These are phyloP conservation scores for Brasenia schreberi DNA, from an alignment of 164 flowering plant species.

Conservation along the genomic window DNA sequence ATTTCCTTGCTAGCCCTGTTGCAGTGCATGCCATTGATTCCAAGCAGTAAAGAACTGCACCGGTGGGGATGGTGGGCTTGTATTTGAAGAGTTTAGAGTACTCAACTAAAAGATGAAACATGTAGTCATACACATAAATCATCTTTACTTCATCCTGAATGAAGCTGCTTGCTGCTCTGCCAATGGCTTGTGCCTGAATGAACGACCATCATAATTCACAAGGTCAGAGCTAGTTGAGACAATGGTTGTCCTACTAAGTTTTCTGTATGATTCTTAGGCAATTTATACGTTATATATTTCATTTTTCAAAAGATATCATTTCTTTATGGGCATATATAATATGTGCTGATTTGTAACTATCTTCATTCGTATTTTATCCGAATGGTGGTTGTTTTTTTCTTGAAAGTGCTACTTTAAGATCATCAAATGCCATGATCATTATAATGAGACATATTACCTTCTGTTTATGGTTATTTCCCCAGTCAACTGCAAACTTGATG, in stretches of 20 bases:
- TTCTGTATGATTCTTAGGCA: too few relatives aligned
- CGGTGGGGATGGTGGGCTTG: conserved; percentile 28
- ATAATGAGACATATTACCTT: conserved; percentile 20
- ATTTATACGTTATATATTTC: neutral
- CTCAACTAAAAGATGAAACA: conserved; percentile 43
- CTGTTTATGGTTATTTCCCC: conserved; percentile 47
- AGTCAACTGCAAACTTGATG: conserved; percentile 57
- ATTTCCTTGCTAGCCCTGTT: conserved; percentile 18
- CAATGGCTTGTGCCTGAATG: conserved; percentile 38
- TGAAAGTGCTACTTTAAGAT: neutral
- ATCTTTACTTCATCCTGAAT: conserved; percentile 36
- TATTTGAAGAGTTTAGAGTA: conserved; percentile 42
- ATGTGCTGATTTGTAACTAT: neutral
- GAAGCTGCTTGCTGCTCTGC: conserved; percentile 32
- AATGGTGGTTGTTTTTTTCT: neutral
- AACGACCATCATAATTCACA: neutral
- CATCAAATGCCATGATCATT: neutral
- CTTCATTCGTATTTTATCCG: neutral
- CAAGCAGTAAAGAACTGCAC: conserved; percentile 25
- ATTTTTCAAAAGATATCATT: neutral
- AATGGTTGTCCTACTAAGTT: too few relatives aligned
- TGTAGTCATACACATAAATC: conserved; percentile 53
- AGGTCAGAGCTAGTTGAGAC: neutral
- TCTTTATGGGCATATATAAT: neutral
- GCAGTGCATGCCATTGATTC: conserved; percentile 41